Base-by-base conservation (phyloP, 129 eudicot species). In the Mikania micrantha region DNA sequence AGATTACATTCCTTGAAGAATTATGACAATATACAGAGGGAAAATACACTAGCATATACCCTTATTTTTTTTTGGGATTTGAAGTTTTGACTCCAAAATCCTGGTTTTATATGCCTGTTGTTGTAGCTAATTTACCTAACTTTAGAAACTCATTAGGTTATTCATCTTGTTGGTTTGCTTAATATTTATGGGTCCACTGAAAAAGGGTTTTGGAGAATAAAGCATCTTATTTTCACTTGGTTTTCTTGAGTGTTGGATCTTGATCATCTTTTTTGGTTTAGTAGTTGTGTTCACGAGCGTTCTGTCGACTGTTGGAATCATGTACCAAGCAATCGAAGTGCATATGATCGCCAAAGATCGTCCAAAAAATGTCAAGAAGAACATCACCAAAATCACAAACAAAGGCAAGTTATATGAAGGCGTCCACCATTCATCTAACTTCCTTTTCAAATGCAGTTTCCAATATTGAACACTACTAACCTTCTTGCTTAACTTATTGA, bases 281-380 rank as follows among this genome's bases (percentile, higher is more conserved):
- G 48, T 1, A 19, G 57, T 50, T 16, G 67, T 29, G 66, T 29
- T 67, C 74, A 66, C 56, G 1, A 39, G 47, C 8, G 65, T 38
- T 19, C 79, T 64, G 9, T 77, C 72, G 4, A 74, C 61, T 3
- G 82, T 66, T 11, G 92, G 88, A 60, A 86, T 72, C 19, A 80
- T 0, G n/a, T 86, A 86, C 88, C 88, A 86, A 9, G 88, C 88
- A 9, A 86, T 67, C 10, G 82, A 86, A 22, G 83, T 72, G 60
- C 85, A 83, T 25, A 86, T 40, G 13, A 86, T 77, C 10, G 85
- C 92, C 36, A 82, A 80, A 13, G 85, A 80, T 34, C 79, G 65
- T 17, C 92, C 92, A 7, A 79, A 83, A 44, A 83, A 5, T 16
- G 85, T 77, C 71, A 86, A 74, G 61, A 80, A 77, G 50, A 83